A percentile compares a stretch with the other conserved stretches of the same genome.
Conservation (phyloP, 768 basidiomycete genomes). For the Russula ochroleuca region DNA sequence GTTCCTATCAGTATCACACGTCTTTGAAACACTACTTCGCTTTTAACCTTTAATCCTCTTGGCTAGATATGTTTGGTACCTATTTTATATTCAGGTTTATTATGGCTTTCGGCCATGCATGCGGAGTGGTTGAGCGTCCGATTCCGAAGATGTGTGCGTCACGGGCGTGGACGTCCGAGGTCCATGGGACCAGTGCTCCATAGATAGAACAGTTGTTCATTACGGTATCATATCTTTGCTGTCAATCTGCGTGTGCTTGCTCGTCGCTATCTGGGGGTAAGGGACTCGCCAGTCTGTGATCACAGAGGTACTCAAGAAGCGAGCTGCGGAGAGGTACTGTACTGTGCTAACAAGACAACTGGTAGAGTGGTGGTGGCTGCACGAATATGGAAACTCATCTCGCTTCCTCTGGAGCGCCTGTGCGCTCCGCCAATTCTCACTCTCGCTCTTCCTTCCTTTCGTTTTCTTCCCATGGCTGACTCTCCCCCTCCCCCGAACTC, state of each 20-base stretch:
- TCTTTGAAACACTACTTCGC: too few species aligned
- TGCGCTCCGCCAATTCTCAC: not conserved
- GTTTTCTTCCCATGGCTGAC: slow-evolving; percentile 6
- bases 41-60: too few species aligned
- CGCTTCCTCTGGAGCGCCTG: not conserved
- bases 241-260: too few species aligned
- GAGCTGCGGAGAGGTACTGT: slow-evolving; percentile 3
- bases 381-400: slow-evolving; percentile 19
- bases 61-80: not conserved
- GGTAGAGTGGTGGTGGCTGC: not conserved
- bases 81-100: not conserved
- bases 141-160: too few species aligned
- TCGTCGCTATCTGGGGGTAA: too few species aligned
- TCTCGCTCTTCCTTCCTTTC: too few species aligned
- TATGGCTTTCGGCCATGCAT: not conserved
- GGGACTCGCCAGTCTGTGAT: not conserved
- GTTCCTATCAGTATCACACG: not conserved
- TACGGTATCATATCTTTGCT: not conserved
- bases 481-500: not conserved
- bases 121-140: too few species aligned
- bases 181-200: not conserved
- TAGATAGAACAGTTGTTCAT: not conserved
- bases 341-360: not conserved
- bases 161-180: not conserved
- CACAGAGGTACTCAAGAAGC: not conserved